These are phyloP conservation scores for Pueraria montana DNA, from an alignment of 306 rosid species.

Conservation along the genomic window DNA sequence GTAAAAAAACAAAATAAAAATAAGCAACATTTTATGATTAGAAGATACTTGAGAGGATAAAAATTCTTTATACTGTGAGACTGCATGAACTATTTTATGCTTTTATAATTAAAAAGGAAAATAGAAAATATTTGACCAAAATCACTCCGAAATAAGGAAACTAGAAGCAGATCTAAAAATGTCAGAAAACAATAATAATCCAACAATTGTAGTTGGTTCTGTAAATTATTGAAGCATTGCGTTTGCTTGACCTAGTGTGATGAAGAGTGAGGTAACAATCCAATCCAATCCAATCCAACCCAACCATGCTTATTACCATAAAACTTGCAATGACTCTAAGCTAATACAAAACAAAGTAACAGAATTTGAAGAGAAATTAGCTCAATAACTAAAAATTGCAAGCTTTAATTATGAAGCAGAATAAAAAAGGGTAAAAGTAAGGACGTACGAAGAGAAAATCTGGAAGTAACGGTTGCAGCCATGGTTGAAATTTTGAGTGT, in stretches of 20 bases:
- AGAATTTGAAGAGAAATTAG: not conserved
- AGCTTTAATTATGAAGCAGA: not conserved
- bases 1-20: not conserved
- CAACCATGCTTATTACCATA: not conserved
- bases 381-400: not conserved
- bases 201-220: not conserved
- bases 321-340: not conserved
- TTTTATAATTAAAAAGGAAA: too few relatives aligned
- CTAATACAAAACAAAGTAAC: not conserved
- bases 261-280: not conserved
- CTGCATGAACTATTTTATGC: too few relatives aligned
- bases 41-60: too few relatives aligned
- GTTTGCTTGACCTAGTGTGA: too few relatives aligned
- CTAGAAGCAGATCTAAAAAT: too few relatives aligned
- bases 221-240: not conserved
- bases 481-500: too few relatives aligned
- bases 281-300: not conserved
- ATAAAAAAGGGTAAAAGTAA: not conserved
- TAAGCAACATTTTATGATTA: too few relatives aligned
- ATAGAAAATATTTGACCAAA: not conserved
- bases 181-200: not conserved
- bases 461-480: conserved; percentile 39
- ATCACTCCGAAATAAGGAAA: not conserved
- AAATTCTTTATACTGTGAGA: too few relatives aligned
- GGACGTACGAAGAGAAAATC: conserved; percentile 20